These are phyloP conservation scores for Graphilbum sp. DNA, from an alignment of 2,329 filamentous ascomycete genomes.

Conservation along the genomic window DNA sequence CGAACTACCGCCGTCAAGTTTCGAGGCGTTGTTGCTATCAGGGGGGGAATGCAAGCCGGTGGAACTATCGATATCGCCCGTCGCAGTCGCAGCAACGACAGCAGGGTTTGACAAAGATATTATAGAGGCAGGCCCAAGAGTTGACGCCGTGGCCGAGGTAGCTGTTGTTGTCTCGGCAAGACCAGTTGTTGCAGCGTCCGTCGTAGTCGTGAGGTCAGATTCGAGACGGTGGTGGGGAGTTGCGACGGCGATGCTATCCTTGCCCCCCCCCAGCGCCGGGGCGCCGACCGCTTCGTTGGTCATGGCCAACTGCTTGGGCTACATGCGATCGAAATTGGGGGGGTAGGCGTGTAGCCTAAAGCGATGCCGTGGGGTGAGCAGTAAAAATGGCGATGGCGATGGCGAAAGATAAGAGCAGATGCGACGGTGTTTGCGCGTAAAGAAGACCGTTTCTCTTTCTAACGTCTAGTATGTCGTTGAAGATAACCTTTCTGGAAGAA, in stretches of 20 bases:
- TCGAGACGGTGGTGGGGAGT: conserved; percentile 2
- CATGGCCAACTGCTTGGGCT: conserved; percentile 23
- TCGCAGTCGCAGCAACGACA: not conserved
- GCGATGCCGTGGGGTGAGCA: conserved; percentile 1
- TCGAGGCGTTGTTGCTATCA: conserved; percentile 43
- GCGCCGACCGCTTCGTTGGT: conserved; percentile 38
- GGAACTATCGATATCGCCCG: conserved; percentile 16
- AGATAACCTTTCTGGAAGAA: too few relatives aligned
- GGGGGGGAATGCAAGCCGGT: conserved; percentile 45
- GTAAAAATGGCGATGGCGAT: not conserved
- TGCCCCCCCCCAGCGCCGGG: conserved; percentile 25
- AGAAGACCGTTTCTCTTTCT: not conserved
- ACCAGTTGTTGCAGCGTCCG: not conserved
- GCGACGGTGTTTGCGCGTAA: too few relatives aligned
- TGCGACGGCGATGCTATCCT: conserved; percentile 13
- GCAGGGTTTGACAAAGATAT: not conserved
- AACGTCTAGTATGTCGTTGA: too few relatives aligned
- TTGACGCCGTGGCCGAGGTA: not conserved
- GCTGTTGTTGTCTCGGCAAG: not conserved
- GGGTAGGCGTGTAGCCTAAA: conserved; percentile 9
- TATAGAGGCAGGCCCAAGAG: not conserved
- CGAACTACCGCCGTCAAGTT: conserved; percentile 33
- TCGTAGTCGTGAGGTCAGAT: not conserved
- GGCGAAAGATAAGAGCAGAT: too few relatives aligned
- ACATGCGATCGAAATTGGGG: conserved; percentile 13